Conservation (phyloP, 163 green algal species). For the Prototheca stagnorum region DNA sequence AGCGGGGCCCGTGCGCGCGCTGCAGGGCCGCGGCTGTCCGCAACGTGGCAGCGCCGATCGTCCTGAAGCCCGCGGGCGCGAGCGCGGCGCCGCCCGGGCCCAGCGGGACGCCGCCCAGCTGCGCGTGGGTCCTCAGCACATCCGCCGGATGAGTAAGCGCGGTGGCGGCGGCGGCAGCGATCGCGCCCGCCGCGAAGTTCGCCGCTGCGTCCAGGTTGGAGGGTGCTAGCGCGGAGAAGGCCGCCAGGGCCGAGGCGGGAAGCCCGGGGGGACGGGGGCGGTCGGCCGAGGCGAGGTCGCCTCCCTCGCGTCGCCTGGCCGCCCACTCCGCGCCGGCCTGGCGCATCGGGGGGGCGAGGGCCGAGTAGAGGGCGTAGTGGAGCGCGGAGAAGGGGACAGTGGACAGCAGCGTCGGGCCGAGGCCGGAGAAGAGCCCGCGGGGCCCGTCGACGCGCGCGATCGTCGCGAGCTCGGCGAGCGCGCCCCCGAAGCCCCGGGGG, state of each 20-base stretch:
- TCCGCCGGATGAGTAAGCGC: conserved; percentile 76
- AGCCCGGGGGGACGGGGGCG: no score
- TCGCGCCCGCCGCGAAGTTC: conserved; percentile 56
- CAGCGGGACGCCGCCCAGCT: conserved; percentile 30
- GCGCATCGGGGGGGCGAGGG: no score
- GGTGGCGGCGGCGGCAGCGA: conserved; percentile 61
- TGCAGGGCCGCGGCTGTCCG: conserved; percentile 4
- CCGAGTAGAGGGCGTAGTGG: conserved; percentile 80
- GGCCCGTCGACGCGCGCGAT: conserved; percentile 48
- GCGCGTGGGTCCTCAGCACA: conserved; percentile 67
- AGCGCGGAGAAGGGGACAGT: conserved; percentile 78
- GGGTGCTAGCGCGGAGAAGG: no score
- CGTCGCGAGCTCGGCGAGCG: conserved; percentile 34
- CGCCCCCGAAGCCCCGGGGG: conserved; percentile 29
- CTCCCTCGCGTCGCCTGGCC: no score
- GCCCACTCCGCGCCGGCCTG: no score
- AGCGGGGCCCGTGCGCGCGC: conserved; percentile 20
- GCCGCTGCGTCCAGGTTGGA: no score
- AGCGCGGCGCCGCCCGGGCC: neutral
- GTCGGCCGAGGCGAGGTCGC: no score
- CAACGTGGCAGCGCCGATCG: conserved; percentile 15
- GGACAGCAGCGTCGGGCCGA: conserved; percentile 60
- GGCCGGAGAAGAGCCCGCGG: conserved; percentile 53
- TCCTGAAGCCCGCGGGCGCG: neutral
- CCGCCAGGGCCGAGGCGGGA: no score